Conservation (phyloP, 768 basidiomycete species). For the Pleurotus djamor region DNA sequence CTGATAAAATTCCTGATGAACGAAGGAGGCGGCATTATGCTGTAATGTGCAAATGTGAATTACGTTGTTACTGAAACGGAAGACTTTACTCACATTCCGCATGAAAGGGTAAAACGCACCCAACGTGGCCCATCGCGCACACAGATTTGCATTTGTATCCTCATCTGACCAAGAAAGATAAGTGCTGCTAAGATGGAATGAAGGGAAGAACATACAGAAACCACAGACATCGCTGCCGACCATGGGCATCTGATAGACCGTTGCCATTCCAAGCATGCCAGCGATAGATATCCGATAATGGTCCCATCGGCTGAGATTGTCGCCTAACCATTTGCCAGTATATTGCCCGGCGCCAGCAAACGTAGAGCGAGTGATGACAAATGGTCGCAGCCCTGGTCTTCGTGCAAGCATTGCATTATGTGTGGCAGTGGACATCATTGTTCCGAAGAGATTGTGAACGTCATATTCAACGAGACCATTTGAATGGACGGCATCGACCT, state of each 20-base stretch:
- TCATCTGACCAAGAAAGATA: conserved; percentile 28
- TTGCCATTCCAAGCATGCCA: conserved; percentile 63
- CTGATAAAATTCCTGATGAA: conserved; percentile 66
- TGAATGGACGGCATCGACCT: conserved; percentile 47
- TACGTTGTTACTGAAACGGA: too few species aligned
- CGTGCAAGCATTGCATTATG: conserved; percentile 60
- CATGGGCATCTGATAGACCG: conserved; percentile 70
- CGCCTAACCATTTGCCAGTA: conserved; percentile 77
- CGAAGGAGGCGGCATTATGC: conserved; percentile 53
- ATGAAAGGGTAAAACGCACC: conserved; percentile 81
- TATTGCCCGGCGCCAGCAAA: conserved; percentile 65
- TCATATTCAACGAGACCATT: conserved; percentile 63
- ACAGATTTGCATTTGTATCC: conserved; percentile 66
- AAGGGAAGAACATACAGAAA: conserved; percentile 37
- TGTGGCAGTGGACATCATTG: conserved; percentile 68
- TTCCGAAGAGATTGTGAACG: conserved; percentile 67
- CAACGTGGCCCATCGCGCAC: conserved; percentile 75
- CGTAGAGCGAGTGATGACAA: conserved; percentile 74
- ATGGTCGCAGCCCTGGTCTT: conserved; percentile 55
- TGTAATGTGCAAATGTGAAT: too few species aligned
- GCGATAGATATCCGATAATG: conserved; percentile 61
- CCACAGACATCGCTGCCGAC: conserved; percentile 76
- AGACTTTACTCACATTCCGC: conserved; percentile 54
- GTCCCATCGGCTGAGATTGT: conserved; percentile 58
- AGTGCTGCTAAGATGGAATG: not conserved